These are phyloP conservation scores for Penicillium sp. DNA, from an alignment of 2,329 filamentous ascomycete species.

Conservation along the genomic window DNA sequence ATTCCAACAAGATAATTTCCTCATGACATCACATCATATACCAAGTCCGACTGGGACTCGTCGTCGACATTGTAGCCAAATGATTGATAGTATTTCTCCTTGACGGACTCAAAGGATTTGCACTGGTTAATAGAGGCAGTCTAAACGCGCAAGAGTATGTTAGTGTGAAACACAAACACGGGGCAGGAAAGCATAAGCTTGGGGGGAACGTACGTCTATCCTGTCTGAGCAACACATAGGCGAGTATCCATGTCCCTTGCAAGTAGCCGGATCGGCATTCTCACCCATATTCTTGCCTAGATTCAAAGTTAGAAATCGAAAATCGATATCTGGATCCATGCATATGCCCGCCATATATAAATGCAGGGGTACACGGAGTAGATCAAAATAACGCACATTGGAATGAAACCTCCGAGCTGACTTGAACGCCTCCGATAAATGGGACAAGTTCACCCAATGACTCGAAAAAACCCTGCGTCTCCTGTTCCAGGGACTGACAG, in stretches of 20 bases:
- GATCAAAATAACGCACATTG: constrained; percentile 24
- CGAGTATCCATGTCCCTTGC: constrained; percentile 12
- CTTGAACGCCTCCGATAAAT: constrained; percentile 15
- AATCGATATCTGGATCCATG: not conserved
- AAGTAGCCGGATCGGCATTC: constrained; percentile 15
- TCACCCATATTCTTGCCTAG: constrained; percentile 24
- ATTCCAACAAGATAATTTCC: not conserved
- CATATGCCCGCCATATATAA: no score
- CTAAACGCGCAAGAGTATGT: not conserved
- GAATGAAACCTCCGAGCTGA: constrained; percentile 26
- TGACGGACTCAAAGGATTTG: constrained; percentile 23
- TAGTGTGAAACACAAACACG: not conserved
- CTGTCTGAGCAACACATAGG: constrained; percentile 29
- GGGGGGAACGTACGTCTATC: constrained; percentile 5
- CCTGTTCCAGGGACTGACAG: constrained; percentile 23
- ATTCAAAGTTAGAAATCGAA: not conserved
- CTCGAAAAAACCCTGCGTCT: constrained; percentile 15
- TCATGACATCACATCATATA: constrained; percentile 20
- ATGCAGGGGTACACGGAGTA: not conserved
- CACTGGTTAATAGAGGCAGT: constrained; percentile 15
- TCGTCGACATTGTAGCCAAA: constrained; percentile 8
- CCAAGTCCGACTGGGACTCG: constrained; percentile 11
- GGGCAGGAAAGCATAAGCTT: not conserved
- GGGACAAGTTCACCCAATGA: constrained; percentile 24
- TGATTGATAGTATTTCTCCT: constrained; percentile 21